A percentile compares a stretch with the other conserved stretches of the same genome.
phyloP scores from a whole-genome alignment of 768 basidiomycete genomes.

The Omphalotus guepiniiformis region DNA sequence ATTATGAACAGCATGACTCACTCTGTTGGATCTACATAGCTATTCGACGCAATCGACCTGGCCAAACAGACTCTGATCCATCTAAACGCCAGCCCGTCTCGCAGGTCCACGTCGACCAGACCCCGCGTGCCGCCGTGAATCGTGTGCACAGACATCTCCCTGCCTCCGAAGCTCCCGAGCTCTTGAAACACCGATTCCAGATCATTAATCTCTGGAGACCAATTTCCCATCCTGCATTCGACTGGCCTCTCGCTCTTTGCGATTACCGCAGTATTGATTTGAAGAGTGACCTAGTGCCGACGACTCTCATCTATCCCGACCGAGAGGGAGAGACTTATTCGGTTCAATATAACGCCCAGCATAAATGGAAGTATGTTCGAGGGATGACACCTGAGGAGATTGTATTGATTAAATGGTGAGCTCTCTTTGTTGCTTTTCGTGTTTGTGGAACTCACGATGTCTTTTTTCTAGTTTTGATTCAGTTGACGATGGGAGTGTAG shows the following conservation, averaged over 20 bases:
- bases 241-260: conserved; percentile 49
- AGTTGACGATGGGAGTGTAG: conserved; percentile 40
- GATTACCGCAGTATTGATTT: conserved; percentile 44
- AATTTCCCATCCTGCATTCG: conserved; percentile 40
- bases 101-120: conserved; percentile 51
- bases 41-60: conserved; percentile 21
- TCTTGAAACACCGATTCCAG: conserved; percentile 47
- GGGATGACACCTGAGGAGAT: conserved; percentile 38
- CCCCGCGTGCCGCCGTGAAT: conserved; percentile 34
- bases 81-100: conserved; percentile 18
- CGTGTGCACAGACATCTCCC: conserved; percentile 52
- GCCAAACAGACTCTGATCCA: conserved; percentile 12
- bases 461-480: conserved; percentile 18
- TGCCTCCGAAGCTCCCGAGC: conserved; percentile 35
- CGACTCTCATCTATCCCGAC: conserved; percentile 44
- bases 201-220: conserved; percentile 63
- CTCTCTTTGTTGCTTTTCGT: not conserved
- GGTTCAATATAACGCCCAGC: conserved; percentile 40
- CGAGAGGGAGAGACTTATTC: conserved; percentile 49
- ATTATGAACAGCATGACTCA: too few relatives aligned
- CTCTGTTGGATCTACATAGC: conserved; percentile 12
- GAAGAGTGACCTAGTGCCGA: conserved; percentile 37
- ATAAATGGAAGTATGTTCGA: conserved; percentile 48
- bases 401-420: conserved; percentile 5
- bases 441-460: not conserved